Conservation (phyloP, 139 green algal species). For the Micromonas pusilla region DNA sequence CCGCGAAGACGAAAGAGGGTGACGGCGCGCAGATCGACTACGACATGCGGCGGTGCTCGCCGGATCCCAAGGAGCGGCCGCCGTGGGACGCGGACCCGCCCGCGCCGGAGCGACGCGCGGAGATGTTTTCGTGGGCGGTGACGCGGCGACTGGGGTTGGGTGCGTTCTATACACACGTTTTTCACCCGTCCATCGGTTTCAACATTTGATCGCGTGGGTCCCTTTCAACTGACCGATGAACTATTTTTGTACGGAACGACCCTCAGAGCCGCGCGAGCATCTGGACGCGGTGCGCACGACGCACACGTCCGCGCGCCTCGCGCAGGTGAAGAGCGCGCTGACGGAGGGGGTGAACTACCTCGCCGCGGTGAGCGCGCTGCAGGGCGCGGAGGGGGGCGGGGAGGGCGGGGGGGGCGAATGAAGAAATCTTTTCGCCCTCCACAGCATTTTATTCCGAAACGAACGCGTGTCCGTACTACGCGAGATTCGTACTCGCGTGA, state of each 20-base stretch:
- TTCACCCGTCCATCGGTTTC: no score
- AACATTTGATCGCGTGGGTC: no score
- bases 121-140: neutral
- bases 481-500: no score
- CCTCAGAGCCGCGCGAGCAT: neutral
- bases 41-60: neutral
- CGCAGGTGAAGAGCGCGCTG: neutral
- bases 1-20: neutral
- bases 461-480: no score
- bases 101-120: neutral
- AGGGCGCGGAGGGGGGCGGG: neutral
- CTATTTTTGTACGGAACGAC: no score
- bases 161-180: no score
- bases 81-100: neutral
- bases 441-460: no score
- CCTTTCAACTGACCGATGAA: no score
- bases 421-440: no score
- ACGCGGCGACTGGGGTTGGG: neutral
- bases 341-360: neutral
- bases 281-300: neutral
- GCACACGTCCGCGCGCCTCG: neutral
- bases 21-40: neutral
- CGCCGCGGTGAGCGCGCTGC: neutral
- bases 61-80: neutral
- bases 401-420: neutral